These are phyloP conservation scores for Solanum clarkiae DNA, from an alignment of 257 asterid genomes.

Conservation along the genomic window DNA sequence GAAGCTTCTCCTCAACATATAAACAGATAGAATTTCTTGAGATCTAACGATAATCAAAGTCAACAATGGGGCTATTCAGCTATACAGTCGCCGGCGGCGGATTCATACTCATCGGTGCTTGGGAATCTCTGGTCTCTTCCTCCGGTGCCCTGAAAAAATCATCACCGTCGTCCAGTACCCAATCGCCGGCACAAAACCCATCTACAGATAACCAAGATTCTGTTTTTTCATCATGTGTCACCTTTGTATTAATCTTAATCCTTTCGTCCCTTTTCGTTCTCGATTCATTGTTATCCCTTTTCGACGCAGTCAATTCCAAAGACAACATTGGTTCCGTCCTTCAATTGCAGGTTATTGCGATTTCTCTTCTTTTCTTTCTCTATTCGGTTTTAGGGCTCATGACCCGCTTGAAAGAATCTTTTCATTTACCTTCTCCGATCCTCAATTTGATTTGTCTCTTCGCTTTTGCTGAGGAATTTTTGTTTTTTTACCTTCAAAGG, in stretches of 20 bases:
- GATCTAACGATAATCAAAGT: background rate
- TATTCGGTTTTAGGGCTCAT: slow-evolving; percentile 54
- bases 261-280: slow-evolving; percentile 43
- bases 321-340: slow-evolving; percentile 56
- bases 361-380: slow-evolving; percentile 45
- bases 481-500: slow-evolving; percentile 52
- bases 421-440: slow-evolving; percentile 31
- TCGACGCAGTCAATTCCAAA: slow-evolving; percentile 44
- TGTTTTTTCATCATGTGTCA: slow-evolving; percentile 32
- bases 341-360: slow-evolving; percentile 59
- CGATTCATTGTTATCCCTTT: slow-evolving; percentile 54
- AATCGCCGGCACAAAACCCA: slow-evolving; percentile 12
- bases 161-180: slow-evolving; percentile 8
- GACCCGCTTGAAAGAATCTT: slow-evolving; percentile 13
- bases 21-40: background rate
- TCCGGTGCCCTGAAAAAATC: slow-evolving; percentile 7
- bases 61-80: slow-evolving; percentile 59
- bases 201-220: background rate
- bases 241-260: slow-evolving; percentile 36
- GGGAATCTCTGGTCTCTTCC: slow-evolving; percentile 47
- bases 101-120: slow-evolving; percentile 55
- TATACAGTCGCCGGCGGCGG: slow-evolving; percentile 70
- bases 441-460: slow-evolving; percentile 47
- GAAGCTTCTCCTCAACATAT: background rate
- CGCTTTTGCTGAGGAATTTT: slow-evolving; percentile 75